Evolutionary conservation across 495 filamentous ascomycete species (phyloP).

Genomic region (Mytilinidion resinicola): DNA sequence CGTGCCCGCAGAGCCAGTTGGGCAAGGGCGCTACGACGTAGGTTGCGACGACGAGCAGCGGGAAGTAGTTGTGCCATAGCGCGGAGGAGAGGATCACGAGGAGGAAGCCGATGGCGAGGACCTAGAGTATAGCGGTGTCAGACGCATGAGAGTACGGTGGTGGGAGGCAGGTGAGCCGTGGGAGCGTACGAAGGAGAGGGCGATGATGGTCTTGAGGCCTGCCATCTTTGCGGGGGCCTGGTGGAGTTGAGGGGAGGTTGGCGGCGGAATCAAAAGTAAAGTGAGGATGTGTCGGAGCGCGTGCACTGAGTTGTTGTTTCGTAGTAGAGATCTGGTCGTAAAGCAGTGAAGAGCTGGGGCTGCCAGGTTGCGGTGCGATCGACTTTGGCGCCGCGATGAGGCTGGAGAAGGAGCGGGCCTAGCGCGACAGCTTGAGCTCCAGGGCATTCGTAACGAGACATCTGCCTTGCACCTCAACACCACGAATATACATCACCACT

Average conservation of each 20-base stretch:
- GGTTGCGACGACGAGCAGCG: slow-evolving; percentile 88
- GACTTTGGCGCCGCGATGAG: neutral
- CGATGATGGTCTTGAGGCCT: slow-evolving; percentile 97
- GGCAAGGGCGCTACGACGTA: slow-evolving; percentile 90
- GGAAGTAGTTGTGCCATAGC: slow-evolving; percentile 86
- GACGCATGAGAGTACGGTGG: neutral
- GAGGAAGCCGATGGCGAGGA: slow-evolving; percentile 97
- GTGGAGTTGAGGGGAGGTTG: neutral
- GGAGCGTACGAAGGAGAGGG: slow-evolving; percentile 80
- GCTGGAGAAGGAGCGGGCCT: slow-evolving; percentile 8
- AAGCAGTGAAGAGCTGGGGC: too few relatives aligned
- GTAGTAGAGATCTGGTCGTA: too few relatives aligned
- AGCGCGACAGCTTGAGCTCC: neutral
- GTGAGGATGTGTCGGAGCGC: slow-evolving; percentile 18
- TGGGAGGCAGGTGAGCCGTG: neutral
- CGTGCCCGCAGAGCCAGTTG: slow-evolving; percentile 88
- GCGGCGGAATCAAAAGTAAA: neutral
- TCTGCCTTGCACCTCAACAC: neutral
- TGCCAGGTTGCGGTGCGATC: too few relatives aligned
- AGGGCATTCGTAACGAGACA: neutral
- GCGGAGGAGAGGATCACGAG: slow-evolving; percentile 97
- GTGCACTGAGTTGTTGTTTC: too few relatives aligned
- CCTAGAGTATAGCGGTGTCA: slow-evolving; percentile 39
- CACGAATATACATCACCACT: neutral
- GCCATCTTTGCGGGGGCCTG: slow-evolving; percentile 58